A percentile compares a stretch with the other conserved stretches of the same genome.
Evolutionary conservation across 2,329 filamentous ascomycete genomes (phyloP).

Genomic region (Chaetomiaceae sp.): DNA sequence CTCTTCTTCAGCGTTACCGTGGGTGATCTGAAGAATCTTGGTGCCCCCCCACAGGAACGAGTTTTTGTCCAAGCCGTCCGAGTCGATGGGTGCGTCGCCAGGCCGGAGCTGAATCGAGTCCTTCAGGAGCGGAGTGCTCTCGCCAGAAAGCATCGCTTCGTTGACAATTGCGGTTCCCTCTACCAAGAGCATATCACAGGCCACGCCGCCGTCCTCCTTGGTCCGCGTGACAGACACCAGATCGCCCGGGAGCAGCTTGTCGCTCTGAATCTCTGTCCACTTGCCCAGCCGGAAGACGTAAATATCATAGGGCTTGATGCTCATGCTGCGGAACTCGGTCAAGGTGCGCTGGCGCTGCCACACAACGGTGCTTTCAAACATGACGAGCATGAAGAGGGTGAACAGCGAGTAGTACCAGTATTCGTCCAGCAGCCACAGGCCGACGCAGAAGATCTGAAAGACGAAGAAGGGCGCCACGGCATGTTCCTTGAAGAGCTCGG

Average conservation of each 20-base stretch:
- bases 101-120: conserved; percentile 92
- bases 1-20: conserved; percentile 74
- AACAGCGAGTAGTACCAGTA: conserved; percentile 99
- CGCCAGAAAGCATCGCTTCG: conserved; percentile 97
- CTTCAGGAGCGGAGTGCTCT: conserved; percentile 94
- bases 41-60: conserved; percentile 95
- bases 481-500: conserved; percentile 95
- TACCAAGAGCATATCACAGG: conserved; percentile 93
- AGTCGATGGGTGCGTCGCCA: conserved; percentile 71
- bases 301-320: conserved; percentile 96
- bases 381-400: conserved; percentile 96
- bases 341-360: conserved; percentile 97
- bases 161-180: conserved; percentile 97
- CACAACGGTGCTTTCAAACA: conserved; percentile 96
- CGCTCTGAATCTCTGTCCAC: conserved; percentile 85
- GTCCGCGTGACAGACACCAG: conserved; percentile 88
- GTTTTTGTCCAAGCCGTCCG: conserved; percentile 93
- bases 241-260: conserved; percentile 88
- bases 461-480: conserved; percentile 98
- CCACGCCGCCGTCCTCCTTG: conserved; percentile 94
- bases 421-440: conserved; percentile 96
- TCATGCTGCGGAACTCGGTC: conserved; percentile 97
- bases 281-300: conserved; percentile 83
- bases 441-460: conserved; percentile 98
- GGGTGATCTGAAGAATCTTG: conserved; percentile 92